Evolutionary conservation across 2,329 filamentous ascomycete genomes (phyloP).

Genomic region (Colletotrichum musae): DNA sequence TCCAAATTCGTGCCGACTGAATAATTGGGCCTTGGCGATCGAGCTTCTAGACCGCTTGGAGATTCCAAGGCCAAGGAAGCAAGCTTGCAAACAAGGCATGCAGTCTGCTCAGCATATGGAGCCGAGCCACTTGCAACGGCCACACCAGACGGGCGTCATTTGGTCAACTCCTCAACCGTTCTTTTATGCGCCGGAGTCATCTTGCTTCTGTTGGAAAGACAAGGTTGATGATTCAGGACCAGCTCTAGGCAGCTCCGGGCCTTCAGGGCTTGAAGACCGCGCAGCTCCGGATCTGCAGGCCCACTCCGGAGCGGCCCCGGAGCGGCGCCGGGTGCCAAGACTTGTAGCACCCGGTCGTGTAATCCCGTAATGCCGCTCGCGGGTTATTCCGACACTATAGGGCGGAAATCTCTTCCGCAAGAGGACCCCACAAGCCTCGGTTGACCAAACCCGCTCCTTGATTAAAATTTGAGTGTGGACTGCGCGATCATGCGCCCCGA

Average conservation of each 20-base stretch:
- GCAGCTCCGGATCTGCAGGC: constrained; percentile 16
- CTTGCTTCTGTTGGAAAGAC: not conserved
- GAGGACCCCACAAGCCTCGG: constrained; percentile 22
- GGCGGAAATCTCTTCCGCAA: constrained; percentile 12
- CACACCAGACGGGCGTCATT: not conserved
- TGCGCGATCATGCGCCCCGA: constrained; percentile 34
- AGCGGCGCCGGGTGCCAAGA: constrained; percentile 24
- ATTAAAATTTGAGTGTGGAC: constrained; percentile 23
- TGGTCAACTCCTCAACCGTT: constrained; percentile 10
- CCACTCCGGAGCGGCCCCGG: not conserved
- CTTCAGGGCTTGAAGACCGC: not conserved
- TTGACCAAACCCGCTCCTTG: not conserved
- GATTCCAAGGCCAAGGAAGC: constrained; percentile 4
- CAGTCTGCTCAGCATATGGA: constrained; percentile 14
- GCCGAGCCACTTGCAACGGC: constrained; percentile 1
- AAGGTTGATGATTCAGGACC: not conserved
- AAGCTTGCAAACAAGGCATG: constrained; percentile 24
- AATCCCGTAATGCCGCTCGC: constrained; percentile 24
- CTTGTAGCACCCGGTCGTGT: constrained; percentile 4
- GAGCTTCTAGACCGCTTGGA: constrained; percentile 14
- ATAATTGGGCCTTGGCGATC: constrained; percentile 16
- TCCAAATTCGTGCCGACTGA: constrained; percentile 3
- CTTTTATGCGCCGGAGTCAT: not conserved
- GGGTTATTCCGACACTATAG: constrained; percentile 1
- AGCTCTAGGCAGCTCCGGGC: not conserved